phyloP scores from a whole-genome alignment of 352 stramenopile species.

The Globisporangium nunn region DNA sequence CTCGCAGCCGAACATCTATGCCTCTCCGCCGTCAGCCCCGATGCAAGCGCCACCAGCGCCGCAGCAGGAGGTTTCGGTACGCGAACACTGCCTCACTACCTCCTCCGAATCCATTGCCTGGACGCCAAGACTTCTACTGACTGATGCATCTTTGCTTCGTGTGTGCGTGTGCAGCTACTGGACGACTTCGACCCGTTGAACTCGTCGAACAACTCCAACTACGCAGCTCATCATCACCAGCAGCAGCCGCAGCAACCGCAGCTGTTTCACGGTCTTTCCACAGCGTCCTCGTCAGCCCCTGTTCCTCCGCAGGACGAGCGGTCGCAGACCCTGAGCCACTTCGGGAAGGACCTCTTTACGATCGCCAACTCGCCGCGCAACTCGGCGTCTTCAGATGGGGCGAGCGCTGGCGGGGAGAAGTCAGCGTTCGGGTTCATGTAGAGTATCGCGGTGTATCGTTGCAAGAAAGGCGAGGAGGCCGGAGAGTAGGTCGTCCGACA shows the following conservation, averaged over 20 bases:
- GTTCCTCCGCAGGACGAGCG: conserved; percentile 36
- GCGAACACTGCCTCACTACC: conserved; percentile 1
- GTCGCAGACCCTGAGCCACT: conserved; percentile 63
- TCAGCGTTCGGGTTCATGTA: conserved; percentile 89
- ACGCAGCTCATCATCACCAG: conserved; percentile 19
- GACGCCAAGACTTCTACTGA: not conserved
- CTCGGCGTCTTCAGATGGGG: conserved; percentile 14
- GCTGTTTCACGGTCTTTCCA: conserved; percentile 8
- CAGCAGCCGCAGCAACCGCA: conserved; percentile 28
- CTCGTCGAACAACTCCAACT: conserved; percentile 19
- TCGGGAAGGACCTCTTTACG: conserved; percentile 82
- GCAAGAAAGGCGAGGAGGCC: not conserved
- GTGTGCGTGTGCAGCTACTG: conserved; percentile 21
- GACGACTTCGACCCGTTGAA: conserved; percentile 43
- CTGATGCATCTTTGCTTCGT: not conserved
- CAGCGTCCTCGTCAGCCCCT: conserved; percentile 18
- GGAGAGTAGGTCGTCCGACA: not conserved
- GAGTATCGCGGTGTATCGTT: conserved; percentile 20
- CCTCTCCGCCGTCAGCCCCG: conserved; percentile 15
- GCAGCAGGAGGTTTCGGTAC: conserved; percentile 54
- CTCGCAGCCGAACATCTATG: conserved; percentile 20
- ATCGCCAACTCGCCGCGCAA: conserved; percentile 76
- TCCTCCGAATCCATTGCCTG: not conserved
- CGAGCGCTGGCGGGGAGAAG: conserved; percentile 24
- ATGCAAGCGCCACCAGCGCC: conserved; percentile 12